phyloP scores from a whole-genome alignment of 495 filamentous ascomycete genomes.

The Podospora conica region DNA sequence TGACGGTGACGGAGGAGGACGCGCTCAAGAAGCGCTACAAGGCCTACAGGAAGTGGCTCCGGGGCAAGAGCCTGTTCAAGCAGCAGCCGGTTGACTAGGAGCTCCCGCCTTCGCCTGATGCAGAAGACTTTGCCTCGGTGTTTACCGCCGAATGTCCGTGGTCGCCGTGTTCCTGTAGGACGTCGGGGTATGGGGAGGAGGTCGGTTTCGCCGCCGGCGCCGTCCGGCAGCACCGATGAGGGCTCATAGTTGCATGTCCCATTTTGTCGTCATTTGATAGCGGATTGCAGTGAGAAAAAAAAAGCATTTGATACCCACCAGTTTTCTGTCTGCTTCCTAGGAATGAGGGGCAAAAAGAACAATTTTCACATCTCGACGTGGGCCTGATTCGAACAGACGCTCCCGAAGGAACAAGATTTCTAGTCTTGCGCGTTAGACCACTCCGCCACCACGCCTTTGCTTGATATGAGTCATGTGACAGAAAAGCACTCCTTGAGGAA shows the following conservation, averaged over 20 bases:
- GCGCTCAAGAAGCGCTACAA: conserved; percentile 87
- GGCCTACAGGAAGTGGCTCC: conserved; percentile 88
- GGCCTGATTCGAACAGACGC: conserved; percentile 7
- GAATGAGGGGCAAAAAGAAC: background rate
- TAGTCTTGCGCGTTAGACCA: conserved; percentile 7
- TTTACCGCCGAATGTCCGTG: conserved; percentile 3
- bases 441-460: conserved; percentile 1
- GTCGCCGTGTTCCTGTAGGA: conserved; percentile 1
- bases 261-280: background rate
- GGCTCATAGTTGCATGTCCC: background rate
- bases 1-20: conserved; percentile 85
- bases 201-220: background rate
- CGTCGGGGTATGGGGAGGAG: background rate
- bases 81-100: conserved; percentile 65
- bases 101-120: conserved; percentile 6
- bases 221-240: background rate
- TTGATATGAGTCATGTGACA: background rate
- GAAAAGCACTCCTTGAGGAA: background rate
- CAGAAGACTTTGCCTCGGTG: background rate
- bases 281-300: background rate
- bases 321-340: background rate
- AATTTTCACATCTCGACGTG: background rate
- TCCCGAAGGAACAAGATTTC: conserved; percentile 7
- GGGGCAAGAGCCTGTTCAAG: conserved; percentile 90
- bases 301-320: background rate